Percentiles rank a stretch among this genome's conserved stretches.
Evolutionary conservation across 495 filamentous ascomycete species (phyloP).

Genomic region (Aspergillus kassunensis): DNA sequence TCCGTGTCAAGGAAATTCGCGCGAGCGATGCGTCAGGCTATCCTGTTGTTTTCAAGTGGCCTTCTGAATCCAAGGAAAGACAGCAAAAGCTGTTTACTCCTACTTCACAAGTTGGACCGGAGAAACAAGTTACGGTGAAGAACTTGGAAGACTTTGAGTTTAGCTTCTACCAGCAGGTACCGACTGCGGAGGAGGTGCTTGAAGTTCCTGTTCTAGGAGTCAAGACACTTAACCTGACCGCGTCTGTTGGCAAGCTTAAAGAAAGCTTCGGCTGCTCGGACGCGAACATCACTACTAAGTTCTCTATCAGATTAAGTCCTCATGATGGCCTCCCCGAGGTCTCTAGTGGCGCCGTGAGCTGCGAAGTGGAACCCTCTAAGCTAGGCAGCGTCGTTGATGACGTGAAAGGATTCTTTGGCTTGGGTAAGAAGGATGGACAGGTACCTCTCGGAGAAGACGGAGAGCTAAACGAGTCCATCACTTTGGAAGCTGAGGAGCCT

Average conservation of each 20-base stretch:
- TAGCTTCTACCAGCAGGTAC: conserved; percentile 68
- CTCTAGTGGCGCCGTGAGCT: conserved; percentile 70
- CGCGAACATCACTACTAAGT: conserved; percentile 74
- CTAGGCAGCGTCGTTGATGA: conserved; percentile 81
- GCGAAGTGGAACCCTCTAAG: conserved; percentile 71
- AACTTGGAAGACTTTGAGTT: conserved; percentile 83
- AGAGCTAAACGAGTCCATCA: conserved; percentile 44
- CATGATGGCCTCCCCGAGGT: conserved; percentile 83
- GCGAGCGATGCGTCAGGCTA: conserved; percentile 70
- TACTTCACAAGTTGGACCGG: conserved; percentile 67
- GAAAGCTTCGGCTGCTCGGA: conserved; percentile 71
- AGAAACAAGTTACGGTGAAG: conserved; percentile 86
- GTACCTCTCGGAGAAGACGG: conserved; percentile 64
- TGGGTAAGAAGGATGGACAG: conserved; percentile 84
- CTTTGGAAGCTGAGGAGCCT: conserved; percentile 46
- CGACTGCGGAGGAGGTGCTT: conserved; percentile 34
- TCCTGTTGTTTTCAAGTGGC: conserved; percentile 66
- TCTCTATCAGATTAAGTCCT: conserved; percentile 65
- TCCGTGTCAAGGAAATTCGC: conserved; percentile 95
- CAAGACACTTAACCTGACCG: conserved; percentile 78
- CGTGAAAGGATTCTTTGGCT: conserved; percentile 91
- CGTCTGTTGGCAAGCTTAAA: conserved; percentile 67
- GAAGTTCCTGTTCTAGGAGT: conserved; percentile 53
- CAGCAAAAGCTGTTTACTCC: conserved; percentile 75
- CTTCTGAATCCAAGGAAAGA: conserved; percentile 57